Base-by-base conservation (phyloP, 2,329 filamentous ascomycete genomes). In the Aspergillus fumigatus region DNA sequence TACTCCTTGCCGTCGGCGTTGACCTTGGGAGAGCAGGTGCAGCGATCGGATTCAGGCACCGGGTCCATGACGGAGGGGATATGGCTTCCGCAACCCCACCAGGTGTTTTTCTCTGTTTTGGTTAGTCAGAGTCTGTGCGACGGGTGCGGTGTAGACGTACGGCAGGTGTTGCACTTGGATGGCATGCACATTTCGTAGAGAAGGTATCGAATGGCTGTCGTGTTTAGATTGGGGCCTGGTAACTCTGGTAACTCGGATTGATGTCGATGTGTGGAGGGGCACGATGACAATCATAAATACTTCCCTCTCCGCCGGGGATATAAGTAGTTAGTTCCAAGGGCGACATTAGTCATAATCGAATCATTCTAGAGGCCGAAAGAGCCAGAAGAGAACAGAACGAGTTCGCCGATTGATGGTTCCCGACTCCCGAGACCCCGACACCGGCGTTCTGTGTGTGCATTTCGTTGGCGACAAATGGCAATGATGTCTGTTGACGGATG, bases 51-150 rank as follows among this genome's bases (percentile, higher is more conserved):
- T 38, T 78, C 74, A 4, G 84, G 79, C 47, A 89, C 70, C 26
- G 70, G 66, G 69, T 86, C 82, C 77, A 90, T 83, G 64, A 90
- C 86, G 17, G 71, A 71, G 11, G 82, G 75, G 62, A 88, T 76
- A 74, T 89, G 84, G 59, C 65, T 77, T 60, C 85, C 85, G 71
- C 86, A 88, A 59, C 86, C 86, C 75, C 78, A 83, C 86, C 86
- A 89, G 54, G 83, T 81, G 43, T 75, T 72, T 68, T 86, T 86
- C 58, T 79, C 84, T 84, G 48, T 19, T 21, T 45, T 32, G 38
- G 4, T 51, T 48, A 19, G 19, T 19, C 50, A 50, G 56, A 68
- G 41, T 6, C 3, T n/a, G 10, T n/a, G 10, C 27, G 26, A n/a
- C 23, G 3, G 14, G 5, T 49, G 17, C n/a, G 40, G 21, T 47